Conservation (phyloP, 2,329 filamentous ascomycete species). For the Aspergillus hortae region DNA sequence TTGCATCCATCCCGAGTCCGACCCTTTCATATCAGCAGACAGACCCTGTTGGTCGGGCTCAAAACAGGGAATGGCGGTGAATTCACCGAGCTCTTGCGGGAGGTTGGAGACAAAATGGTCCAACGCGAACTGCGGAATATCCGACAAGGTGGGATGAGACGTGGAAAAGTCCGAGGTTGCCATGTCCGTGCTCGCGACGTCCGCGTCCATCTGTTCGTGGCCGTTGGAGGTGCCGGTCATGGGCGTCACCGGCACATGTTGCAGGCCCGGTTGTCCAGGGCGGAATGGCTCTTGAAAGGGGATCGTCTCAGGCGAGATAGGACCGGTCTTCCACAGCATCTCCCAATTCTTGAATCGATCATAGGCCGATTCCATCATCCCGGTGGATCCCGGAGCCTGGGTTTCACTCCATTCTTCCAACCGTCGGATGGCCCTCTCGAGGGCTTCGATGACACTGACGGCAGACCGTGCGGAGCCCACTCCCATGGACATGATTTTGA, state of each 20-base stretch:
- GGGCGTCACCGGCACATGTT: conserved; percentile 20
- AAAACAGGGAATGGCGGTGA: conserved; percentile 39
- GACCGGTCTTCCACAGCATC: conserved; percentile 46
- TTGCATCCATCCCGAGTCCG: conserved; percentile 33
- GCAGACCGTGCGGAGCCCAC: conserved; percentile 53
- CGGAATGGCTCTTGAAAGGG: conserved; percentile 22
- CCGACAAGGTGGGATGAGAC: conserved; percentile 26
- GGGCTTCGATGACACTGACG: conserved; percentile 52
- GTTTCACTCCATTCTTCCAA: conserved; percentile 44
- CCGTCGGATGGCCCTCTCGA: conserved; percentile 47
- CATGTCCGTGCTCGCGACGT: conserved; percentile 19
- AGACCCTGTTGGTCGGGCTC: conserved; percentile 29
- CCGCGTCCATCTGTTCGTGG: conserved; percentile 18
- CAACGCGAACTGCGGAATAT: conserved; percentile 34
- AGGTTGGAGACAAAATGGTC: conserved; percentile 41
- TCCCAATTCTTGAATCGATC: conserved; percentile 53
- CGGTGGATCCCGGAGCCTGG: conserved; percentile 28
- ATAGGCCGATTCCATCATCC: conserved; percentile 47
- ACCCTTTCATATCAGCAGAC: conserved; percentile 23
- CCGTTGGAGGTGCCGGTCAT: conserved; percentile 15
- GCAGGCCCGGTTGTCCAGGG: conserved; percentile 5
- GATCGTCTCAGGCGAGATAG: conserved; percentile 31
- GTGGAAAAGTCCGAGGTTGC: conserved; percentile 25
- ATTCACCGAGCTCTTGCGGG: conserved; percentile 38
- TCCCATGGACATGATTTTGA: conserved; percentile 53